Evolutionary conservation across 306 rosid species (phyloP).

Genomic region (Vicia faba): DNA sequence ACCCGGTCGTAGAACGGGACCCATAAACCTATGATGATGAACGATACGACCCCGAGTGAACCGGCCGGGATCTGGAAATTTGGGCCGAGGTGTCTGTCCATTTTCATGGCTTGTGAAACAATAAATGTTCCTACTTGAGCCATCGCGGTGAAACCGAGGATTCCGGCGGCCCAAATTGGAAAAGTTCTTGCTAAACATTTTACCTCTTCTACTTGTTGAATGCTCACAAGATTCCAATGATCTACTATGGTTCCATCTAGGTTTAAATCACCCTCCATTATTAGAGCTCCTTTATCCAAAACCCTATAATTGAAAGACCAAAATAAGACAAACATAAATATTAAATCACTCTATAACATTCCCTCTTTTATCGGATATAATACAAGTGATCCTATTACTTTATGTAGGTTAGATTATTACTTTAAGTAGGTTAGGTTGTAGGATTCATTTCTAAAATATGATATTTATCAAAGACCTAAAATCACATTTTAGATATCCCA

Average conservation of each 20-base stretch:
- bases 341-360: no score
- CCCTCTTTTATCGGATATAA: no score
- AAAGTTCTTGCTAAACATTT: conserved; percentile 47
- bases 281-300: conserved; percentile 61
- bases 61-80: conserved; percentile 49
- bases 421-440: no score
- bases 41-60: conserved; percentile 42
- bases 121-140: conserved; percentile 54
- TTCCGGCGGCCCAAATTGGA: conserved; percentile 60
- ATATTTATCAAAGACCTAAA: no score
- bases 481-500: no score
- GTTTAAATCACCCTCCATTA: conserved; percentile 56
- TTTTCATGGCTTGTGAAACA: conserved; percentile 60
- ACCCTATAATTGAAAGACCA: conserved; percentile 22
- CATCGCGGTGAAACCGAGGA: conserved; percentile 45
- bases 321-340: not conserved
- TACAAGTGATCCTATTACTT: no score
- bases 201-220: conserved; percentile 72
- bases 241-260: conserved; percentile 53
- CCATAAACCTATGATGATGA: conserved; percentile 36
- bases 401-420: no score
- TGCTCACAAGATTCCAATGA: conserved; percentile 56
- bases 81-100: conserved; percentile 52
- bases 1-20: conserved; percentile 50
- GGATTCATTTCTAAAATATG: no score